phyloP scores from a whole-genome alignment of 1,284 basidiomycete species.

The Xerocomus nothofagi region DNA sequence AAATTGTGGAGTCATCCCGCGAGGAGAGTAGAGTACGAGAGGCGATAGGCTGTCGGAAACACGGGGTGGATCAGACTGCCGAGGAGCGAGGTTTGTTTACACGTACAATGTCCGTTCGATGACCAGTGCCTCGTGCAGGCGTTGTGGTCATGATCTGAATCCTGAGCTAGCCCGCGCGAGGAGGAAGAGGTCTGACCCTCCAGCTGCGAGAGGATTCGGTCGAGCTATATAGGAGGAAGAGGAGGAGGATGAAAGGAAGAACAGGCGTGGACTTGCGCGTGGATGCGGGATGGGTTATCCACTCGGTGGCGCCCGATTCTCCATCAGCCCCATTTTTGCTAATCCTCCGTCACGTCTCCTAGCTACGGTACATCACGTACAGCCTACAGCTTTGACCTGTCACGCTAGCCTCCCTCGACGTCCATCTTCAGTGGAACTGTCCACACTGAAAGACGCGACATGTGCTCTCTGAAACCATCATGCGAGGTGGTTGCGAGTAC shows the following conservation, averaged over 20 bases:
- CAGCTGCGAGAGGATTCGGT: background rate
- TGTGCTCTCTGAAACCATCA: no score
- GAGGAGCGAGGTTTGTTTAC: background rate
- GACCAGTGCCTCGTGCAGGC: conserved; percentile 10
- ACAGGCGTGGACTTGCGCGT: conserved; percentile 6
- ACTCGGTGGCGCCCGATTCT: no score
- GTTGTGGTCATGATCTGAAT: conserved; percentile 20
- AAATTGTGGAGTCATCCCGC: conserved; percentile 7
- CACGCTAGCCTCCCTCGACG: no score
- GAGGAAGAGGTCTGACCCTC: conserved; percentile 9
- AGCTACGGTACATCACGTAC: background rate
- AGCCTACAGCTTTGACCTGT: conserved; percentile 1
- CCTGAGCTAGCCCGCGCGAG: background rate
- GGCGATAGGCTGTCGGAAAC: conserved; percentile 12
- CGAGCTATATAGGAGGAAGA: background rate
- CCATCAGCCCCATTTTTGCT: no score
- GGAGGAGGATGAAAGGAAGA: background rate
- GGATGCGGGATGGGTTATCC: conserved; percentile 8
- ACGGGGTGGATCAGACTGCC: conserved; percentile 15
- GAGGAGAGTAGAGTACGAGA: conserved; percentile 10
- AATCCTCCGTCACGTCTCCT: background rate
- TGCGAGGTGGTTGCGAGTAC: no score
- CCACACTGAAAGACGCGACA: no score
- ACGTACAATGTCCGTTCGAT: conserved; percentile 24
- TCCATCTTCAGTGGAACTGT: no score